These are phyloP conservation scores for Aegilops umbellulata DNA, from an alignment of 176 grass and related monocot genomes.

Conservation along the genomic window DNA sequence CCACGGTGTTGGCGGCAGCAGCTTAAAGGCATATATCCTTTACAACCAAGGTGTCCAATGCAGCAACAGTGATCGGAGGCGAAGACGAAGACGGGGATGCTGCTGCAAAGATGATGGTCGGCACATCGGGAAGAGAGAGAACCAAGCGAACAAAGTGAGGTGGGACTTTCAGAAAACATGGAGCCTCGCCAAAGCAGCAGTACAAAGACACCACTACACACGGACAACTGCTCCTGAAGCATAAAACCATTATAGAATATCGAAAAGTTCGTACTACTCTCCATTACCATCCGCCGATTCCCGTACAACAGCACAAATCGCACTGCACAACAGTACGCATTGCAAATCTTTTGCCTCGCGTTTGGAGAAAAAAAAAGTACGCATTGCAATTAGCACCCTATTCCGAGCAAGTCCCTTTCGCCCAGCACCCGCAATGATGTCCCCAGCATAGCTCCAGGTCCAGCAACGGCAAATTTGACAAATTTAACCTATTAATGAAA, in stretches of 20 bases:
- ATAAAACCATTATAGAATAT: conserved; percentile 18
- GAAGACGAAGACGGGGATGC: background rate
- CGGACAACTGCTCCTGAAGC: background rate
- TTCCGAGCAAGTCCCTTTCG: conserved; percentile 18
- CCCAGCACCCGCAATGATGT: background rate
- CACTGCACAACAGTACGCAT: background rate
- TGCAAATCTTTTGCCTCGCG: no score
- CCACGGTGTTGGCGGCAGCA: no score
- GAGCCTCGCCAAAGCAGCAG: conserved; percentile 39
- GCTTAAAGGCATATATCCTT: no score
- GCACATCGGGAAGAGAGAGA: background rate
- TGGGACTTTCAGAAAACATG: conserved; percentile 40
- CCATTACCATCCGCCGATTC: background rate
- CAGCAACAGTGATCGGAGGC: background rate
- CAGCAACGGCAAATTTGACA: no score
- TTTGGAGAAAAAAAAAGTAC: no score
- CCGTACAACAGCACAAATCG: background rate
- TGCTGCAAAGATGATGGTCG: background rate
- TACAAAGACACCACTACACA: background rate
- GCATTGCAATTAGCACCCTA: background rate
- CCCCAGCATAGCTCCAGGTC: conserved; percentile 9
- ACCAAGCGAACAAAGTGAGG: conserved; percentile 16
- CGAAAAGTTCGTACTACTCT: background rate
- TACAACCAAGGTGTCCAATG: no score
- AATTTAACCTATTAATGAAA: no score